Conservation (phyloP, 1,139 yeast genomes). For the Yamadazyma jaroonii region DNA sequence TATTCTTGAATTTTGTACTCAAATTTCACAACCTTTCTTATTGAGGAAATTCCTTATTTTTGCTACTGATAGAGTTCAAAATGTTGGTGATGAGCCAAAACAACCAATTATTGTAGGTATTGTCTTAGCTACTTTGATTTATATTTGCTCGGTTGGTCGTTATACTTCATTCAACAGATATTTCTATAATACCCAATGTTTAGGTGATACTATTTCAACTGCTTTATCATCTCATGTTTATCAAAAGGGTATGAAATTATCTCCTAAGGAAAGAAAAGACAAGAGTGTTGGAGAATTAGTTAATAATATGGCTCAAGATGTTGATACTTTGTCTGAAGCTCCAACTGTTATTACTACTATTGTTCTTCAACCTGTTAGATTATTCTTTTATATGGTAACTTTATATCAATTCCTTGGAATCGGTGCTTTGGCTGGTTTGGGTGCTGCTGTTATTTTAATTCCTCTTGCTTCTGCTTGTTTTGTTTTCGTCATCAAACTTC, state of each 20-base stretch:
- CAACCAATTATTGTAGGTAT: slow-evolving; percentile 32
- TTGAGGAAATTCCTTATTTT: slow-evolving; percentile 30
- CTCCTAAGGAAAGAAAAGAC: slow-evolving; percentile 36
- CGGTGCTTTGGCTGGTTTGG: slow-evolving; percentile 36
- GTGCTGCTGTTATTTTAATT: slow-evolving; percentile 29
- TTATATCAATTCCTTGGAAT: slow-evolving; percentile 29
- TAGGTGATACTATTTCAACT: slow-evolving; percentile 19
- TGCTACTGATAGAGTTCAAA: slow-evolving; percentile 15
- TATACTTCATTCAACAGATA: slow-evolving; percentile 26
- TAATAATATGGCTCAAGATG: slow-evolving; percentile 38
- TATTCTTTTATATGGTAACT: slow-evolving; percentile 25
- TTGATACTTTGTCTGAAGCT: slow-evolving; percentile 21
- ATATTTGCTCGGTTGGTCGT: slow-evolving; percentile 22
- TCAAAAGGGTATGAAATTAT: slow-evolving; percentile 32
- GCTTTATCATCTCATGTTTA: slow-evolving; percentile 30
- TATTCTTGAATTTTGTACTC: slow-evolving; percentile 19
- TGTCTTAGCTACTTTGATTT: slow-evolving; percentile 27
- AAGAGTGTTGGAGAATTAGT: slow-evolving; percentile 42
- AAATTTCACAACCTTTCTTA: slow-evolving; percentile 29
- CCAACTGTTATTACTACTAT: slow-evolving; percentile 26
- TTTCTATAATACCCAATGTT: slow-evolving; percentile 17
- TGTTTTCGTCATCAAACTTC: slow-evolving; percentile 24
- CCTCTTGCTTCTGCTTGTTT: slow-evolving; percentile 33
- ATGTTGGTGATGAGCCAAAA: slow-evolving; percentile 5
- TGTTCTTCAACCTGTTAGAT: slow-evolving; percentile 29